Evolutionary conservation across 129 eudicot species (phyloP).

Genomic region (Escallonia rubra): DNA sequence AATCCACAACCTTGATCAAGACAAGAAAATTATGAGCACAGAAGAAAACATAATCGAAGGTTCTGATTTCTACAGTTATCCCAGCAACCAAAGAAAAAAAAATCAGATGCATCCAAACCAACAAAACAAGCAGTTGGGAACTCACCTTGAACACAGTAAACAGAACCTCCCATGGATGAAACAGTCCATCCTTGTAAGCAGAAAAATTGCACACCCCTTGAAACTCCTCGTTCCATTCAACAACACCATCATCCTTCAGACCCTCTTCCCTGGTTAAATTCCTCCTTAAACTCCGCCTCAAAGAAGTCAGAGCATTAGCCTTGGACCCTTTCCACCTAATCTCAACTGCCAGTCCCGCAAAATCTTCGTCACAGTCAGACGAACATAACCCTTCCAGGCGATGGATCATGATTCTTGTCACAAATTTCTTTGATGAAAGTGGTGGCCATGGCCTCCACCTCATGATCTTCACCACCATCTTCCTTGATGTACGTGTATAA

Average conservation of each 20-base stretch:
- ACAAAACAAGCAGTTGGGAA: constrained; percentile 14
- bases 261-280: constrained; percentile 36
- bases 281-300: constrained; percentile 34
- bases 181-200: constrained; percentile 33
- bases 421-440: constrained; percentile 38
- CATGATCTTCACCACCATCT: constrained; percentile 66
- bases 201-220: constrained; percentile 26
- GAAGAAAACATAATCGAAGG: background rate
- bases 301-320: constrained; percentile 37
- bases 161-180: constrained; percentile 50
- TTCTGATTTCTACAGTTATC: no score
- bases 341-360: constrained; percentile 34
- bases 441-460: constrained; percentile 78
- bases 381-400: constrained; percentile 20
- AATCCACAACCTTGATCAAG: background rate
- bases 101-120: background rate
- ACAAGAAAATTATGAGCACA: no score
- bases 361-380: constrained; percentile 17
- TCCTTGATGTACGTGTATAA: background rate
- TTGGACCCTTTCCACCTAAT: constrained; percentile 60
- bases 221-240: constrained; percentile 52
- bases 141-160: constrained; percentile 55
- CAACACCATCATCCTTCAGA: constrained; percentile 36
- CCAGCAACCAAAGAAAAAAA: background rate
- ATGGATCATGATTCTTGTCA: constrained; percentile 29